Conservation (phyloP, 306 rosid species). For the Prinsepia uniflora region DNA sequence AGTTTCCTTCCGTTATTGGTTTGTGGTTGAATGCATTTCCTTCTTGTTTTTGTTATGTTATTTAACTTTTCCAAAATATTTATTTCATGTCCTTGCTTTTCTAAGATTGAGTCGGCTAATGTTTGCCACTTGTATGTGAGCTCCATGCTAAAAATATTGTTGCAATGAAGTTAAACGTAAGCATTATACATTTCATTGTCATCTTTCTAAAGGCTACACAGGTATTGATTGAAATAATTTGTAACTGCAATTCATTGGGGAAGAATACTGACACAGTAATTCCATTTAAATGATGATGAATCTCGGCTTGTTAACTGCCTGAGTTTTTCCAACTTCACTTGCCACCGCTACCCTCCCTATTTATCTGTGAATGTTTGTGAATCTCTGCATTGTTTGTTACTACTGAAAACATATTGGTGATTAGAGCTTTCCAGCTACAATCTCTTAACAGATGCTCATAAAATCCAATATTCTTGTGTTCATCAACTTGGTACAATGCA, state of each 20-base stretch:
- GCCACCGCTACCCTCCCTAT: neutral
- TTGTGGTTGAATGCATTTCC: neutral
- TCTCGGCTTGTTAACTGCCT: neutral
- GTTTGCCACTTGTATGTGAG: neutral
- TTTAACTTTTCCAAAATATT: neutral
- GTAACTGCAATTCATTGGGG: neutral
- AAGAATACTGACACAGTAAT: neutral
- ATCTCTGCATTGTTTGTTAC: neutral
- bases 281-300: too few species aligned
- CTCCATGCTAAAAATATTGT: neutral
- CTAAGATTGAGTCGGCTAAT: neutral
- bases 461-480: neutral
- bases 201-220: neutral
- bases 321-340: neutral
- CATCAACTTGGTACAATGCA: neutral
- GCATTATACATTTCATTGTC: neutral
- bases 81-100: neutral
- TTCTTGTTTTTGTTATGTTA: neutral
- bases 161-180: neutral
- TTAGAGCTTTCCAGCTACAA: too few species aligned
- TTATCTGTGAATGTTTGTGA: neutral
- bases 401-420: neutral
- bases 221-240: neutral
- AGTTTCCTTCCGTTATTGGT: constrained; percentile 15
- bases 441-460: neutral